phyloP scores from a whole-genome alignment of 2,329 filamentous ascomycete genomes.

The Acrocalymma vagum region DNA sequence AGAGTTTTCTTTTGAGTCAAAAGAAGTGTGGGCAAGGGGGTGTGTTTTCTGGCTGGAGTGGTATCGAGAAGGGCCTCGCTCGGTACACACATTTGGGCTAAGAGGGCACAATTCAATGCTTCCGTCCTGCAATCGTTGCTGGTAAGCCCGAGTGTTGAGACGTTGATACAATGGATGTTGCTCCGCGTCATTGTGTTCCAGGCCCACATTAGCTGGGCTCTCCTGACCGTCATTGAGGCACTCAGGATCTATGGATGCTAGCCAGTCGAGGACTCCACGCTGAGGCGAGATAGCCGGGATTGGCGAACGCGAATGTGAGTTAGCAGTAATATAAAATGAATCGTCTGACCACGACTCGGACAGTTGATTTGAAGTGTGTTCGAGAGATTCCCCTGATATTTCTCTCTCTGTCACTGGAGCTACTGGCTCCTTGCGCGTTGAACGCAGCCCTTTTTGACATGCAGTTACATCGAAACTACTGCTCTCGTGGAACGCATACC shows the following conservation, averaged over 20 bases:
- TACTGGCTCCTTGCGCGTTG: not conserved
- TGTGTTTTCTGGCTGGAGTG: slow-evolving; percentile 9
- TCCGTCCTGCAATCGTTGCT: slow-evolving; percentile 10
- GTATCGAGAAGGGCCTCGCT: slow-evolving; percentile 34
- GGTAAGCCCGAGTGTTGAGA: not conserved
- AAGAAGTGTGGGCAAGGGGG: no score
- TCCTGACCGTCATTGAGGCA: slow-evolving; percentile 1
- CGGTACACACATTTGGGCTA: slow-evolving; percentile 40
- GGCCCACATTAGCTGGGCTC: no score
- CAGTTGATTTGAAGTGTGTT: slow-evolving; percentile 2
- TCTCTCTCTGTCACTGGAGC: no score
- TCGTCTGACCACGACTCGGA: slow-evolving; percentile 39
- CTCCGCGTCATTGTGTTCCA: no score
- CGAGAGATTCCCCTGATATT: slow-evolving; percentile 1
- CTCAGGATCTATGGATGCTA: no score
- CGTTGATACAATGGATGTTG: not conserved
- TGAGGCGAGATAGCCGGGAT: slow-evolving; percentile 3
- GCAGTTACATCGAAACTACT: no score
- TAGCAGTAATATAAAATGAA: slow-evolving; percentile 28
- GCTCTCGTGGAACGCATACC: not conserved
- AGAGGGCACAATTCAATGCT: slow-evolving; percentile 27
- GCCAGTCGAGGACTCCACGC: slow-evolving; percentile 27
- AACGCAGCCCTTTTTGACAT: no score
- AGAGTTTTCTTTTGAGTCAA: no score
- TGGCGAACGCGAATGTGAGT: slow-evolving; percentile 3